These are phyloP conservation scores for Kokia cookei DNA, from an alignment of 441 rosid genomes.

Conservation along the genomic window DNA sequence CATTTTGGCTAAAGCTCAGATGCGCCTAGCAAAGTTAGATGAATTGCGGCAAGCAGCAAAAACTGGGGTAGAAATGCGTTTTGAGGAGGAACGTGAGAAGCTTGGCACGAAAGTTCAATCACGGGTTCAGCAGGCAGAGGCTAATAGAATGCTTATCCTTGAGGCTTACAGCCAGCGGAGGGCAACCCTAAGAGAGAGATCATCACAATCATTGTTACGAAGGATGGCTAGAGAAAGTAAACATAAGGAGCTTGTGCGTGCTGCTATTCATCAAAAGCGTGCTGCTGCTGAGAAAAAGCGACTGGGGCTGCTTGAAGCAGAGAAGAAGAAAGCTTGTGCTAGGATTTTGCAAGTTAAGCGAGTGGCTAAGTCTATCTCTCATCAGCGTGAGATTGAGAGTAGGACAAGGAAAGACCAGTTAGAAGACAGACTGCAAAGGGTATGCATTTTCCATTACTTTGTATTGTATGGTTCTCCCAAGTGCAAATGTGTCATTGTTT, in stretches of 20 bases:
- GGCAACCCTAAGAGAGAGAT: constrained; percentile 77
- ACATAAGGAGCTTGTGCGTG: constrained; percentile 79
- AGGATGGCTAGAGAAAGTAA: constrained; percentile 82
- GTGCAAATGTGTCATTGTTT: neutral
- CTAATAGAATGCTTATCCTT: constrained; percentile 81
- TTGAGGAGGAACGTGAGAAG: constrained; percentile 73
- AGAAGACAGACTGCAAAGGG: constrained; percentile 87
- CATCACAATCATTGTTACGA: constrained; percentile 70
- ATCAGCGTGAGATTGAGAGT: constrained; percentile 90
- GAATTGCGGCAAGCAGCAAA: constrained; percentile 94
- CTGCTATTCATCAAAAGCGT: constrained; percentile 89
- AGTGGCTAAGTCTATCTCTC: constrained; percentile 67
- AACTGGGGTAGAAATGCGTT: constrained; percentile 71
- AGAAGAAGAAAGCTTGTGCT: constrained; percentile 78
- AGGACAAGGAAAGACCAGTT: constrained; percentile 72
- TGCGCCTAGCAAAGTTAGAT: constrained; percentile 80
- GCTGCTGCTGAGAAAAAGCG: constrained; percentile 94
- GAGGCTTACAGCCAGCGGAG: constrained; percentile 74
- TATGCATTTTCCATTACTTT: constrained; percentile 22
- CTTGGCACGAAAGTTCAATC: constrained; percentile 80
- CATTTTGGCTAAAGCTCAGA: constrained; percentile 75
- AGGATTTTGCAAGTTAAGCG: constrained; percentile 65
- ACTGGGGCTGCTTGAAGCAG: constrained; percentile 80
- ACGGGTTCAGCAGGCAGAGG: constrained; percentile 84
- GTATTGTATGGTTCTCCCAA: neutral